Base-by-base conservation (phyloP, 148 eudicot species). In the Heliosperma pusillum region DNA sequence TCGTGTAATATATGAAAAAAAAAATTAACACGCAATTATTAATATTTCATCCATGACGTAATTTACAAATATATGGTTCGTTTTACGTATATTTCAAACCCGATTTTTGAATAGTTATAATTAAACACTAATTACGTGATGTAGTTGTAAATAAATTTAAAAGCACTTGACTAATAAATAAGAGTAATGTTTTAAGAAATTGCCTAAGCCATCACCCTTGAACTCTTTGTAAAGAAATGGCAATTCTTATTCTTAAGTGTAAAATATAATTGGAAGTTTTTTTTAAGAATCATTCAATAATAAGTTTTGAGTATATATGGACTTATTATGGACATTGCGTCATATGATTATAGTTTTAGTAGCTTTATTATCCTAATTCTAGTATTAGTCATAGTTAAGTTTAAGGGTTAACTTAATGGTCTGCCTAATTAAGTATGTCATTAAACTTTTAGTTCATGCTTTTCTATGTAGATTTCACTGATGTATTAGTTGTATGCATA, bases 351-450 rank as follows among this genome's bases (percentile, higher is more conserved):
- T 59, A 10, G 1, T 70, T 47, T 70, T 40, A 29, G 47, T 59
- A 36, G 26, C 56, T 8, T 62, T 0, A 44, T 58, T n/a, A 30
- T 70, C 33, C 26, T 12, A 47, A 5, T 74, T 64, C 77, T 50
- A 55, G 36, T 36, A 71, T 53, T 33, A 66, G 63, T 30, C 47
- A 52, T 16, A 47, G 17, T 75, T 66, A 66, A 33, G 50, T 0
- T 40, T 12, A 9, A 22, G 16, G 30, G 71, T 55, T 27, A 73
- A 73, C 56, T 64, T 53, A 71, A 62, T 71, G 53, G 6, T 64
- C 24, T 71, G 26, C 76, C 57, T 55, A 65, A 65, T 65, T 15
- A 22, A 66, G 72, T 52, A 77, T 42, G 10, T 47, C 20, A 27
- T 19, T 36, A 21, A 12, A 47, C 22, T 47, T 50, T 13, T 12